Conservation (phyloP, 176 grass and related monocot genomes). For the sorghum (Sorghum bicolor) region DNA sequence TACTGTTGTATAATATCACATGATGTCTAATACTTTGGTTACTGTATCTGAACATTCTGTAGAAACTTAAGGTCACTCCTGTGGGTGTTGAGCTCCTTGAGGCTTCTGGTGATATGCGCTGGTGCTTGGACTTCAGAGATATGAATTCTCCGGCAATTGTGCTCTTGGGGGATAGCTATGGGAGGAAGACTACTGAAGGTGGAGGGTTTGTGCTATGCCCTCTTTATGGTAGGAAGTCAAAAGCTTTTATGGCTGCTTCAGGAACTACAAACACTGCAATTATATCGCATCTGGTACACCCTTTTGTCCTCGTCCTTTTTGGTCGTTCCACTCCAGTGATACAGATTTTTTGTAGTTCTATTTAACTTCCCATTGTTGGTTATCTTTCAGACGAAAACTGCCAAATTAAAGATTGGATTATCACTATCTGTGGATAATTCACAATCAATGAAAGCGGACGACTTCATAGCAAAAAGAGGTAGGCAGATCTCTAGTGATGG, state of each 20-base stretch:
- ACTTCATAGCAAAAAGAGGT: constrained; percentile 95
- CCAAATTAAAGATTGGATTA: constrained; percentile 72
- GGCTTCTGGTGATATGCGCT: constrained; percentile 66
- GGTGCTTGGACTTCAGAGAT: constrained; percentile 98
- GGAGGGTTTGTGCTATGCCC: constrained; percentile 95
- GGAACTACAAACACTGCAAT: constrained; percentile 73
- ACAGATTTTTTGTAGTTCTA: not conserved
- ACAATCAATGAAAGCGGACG: constrained; percentile 70
- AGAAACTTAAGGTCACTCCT: constrained; percentile 94
- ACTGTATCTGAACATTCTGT: constrained; percentile 21
- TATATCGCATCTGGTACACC: constrained; percentile 79
- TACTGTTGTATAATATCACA: constrained; percentile 22
- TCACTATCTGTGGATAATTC: constrained; percentile 70
- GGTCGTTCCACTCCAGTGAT: not conserved
- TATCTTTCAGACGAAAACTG: constrained; percentile 77
- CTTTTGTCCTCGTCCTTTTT: not conserved
- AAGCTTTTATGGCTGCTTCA: constrained; percentile 89
- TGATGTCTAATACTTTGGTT: constrained; percentile 29
- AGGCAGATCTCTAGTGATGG: not conserved
- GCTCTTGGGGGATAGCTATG: constrained; percentile 68
- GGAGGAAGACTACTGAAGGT: constrained; percentile 72
- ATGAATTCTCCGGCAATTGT: constrained; percentile 87
- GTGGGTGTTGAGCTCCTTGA: constrained; percentile 84
- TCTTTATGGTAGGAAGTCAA: constrained; percentile 87
- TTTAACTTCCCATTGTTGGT: constrained; percentile 8